Evolutionary conservation across 1,139 yeast species (phyloP).

Genomic region (Taiozyma onychis): DNA sequence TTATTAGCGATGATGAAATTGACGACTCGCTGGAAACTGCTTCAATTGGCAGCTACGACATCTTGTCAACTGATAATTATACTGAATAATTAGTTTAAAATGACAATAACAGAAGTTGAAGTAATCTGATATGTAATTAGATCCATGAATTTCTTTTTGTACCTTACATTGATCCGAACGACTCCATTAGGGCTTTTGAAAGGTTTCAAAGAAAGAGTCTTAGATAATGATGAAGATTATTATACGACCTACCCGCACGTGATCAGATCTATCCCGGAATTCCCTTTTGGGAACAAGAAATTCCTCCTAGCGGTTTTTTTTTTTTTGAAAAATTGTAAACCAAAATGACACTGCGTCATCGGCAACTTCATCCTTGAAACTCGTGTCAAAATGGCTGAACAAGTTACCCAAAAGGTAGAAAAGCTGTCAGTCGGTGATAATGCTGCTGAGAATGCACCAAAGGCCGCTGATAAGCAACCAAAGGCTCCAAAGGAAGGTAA

Average conservation of each 20-base stretch:
- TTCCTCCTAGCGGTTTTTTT: not conserved
- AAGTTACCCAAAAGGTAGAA: slow-evolving; percentile 49
- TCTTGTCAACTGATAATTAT: not conserved
- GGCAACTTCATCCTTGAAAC: not conserved
- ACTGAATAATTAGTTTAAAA: not conserved
- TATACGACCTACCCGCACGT: not conserved
- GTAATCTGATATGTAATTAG: too few relatives aligned
- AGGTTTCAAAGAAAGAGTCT: too few relatives aligned
- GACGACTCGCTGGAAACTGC: not conserved
- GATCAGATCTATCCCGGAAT: not conserved
- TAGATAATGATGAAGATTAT: too few relatives aligned
- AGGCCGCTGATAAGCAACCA: slow-evolving; percentile 3
- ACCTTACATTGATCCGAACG: too few relatives aligned
- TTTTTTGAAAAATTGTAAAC: not conserved
- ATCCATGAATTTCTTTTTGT: too few relatives aligned
- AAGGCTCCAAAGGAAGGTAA: slow-evolving; percentile 18
- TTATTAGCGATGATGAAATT: not conserved
- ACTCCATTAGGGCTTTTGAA: too few relatives aligned
- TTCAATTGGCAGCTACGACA: not conserved
- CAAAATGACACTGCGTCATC: not conserved
- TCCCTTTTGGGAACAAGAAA: not conserved
- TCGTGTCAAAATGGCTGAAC: slow-evolving; percentile 29
- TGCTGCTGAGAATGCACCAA: slow-evolving; percentile 5
- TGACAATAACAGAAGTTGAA: not conserved
- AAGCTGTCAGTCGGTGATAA: slow-evolving; percentile 30